Percentiles rank a stretch among this genome's conserved stretches.
These are phyloP conservation scores for Pleurotus ostreatus DNA, from an alignment of 768 basidiomycete species.

Conservation along the genomic window DNA sequence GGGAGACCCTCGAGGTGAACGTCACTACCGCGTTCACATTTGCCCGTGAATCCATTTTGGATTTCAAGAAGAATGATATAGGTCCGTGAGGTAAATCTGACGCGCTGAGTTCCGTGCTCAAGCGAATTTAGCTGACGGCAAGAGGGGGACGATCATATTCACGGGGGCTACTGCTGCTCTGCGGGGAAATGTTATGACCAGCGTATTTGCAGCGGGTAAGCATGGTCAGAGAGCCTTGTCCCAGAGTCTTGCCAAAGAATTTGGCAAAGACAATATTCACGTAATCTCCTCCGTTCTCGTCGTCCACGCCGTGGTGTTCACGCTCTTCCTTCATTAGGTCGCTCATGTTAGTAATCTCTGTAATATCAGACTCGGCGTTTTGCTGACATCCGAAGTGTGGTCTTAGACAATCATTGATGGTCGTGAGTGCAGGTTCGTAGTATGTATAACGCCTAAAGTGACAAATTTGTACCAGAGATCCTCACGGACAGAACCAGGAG, in stretches of 20 bases:
- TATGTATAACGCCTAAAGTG: background rate
- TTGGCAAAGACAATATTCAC: slow-evolving; percentile 71
- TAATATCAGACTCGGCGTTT: background rate
- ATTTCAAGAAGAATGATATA: slow-evolving; percentile 54
- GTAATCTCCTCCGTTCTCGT: slow-evolving; percentile 26
- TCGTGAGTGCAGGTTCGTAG: slow-evolving; percentile 23
- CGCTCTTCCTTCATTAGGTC: slow-evolving; percentile 32
- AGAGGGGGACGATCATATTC: slow-evolving; percentile 63
- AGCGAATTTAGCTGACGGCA: slow-evolving; percentile 35
- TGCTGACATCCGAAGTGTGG: background rate
- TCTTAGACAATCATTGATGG: slow-evolving; percentile 68
- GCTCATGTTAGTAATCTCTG: slow-evolving; percentile 48
- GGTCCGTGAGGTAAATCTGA: slow-evolving; percentile 11
- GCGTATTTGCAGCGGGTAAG: slow-evolving; percentile 62
- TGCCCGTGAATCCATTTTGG: slow-evolving; percentile 52
- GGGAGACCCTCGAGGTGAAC: slow-evolving; percentile 45
- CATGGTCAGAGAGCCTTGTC: slow-evolving; percentile 58
- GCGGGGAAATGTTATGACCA: slow-evolving; percentile 58
- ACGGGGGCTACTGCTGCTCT: slow-evolving; percentile 70
- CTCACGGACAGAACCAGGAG: slow-evolving; percentile 25
- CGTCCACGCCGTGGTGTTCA: background rate
- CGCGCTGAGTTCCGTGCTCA: background rate
- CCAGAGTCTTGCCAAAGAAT: slow-evolving; percentile 74
- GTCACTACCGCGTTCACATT: slow-evolving; percentile 62
- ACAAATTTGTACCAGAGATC: slow-evolving; percentile 25